Evolutionary conservation across 495 filamentous ascomycete genomes (phyloP).

Genomic region (Neurospora sp.): DNA sequence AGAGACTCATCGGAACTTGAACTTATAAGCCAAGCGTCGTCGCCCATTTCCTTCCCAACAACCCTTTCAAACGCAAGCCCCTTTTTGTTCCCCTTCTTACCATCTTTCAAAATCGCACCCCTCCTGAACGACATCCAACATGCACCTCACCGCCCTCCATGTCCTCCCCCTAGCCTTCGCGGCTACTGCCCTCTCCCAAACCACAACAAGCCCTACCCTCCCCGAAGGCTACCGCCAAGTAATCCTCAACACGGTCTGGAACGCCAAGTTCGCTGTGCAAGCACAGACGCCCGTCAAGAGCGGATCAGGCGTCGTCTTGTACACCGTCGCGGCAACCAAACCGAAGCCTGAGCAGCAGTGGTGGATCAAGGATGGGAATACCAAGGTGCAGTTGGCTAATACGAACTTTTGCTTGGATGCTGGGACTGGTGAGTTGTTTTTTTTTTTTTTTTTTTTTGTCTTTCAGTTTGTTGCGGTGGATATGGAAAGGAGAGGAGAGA

Average conservation of each 20-base stretch:
- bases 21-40: neutral
- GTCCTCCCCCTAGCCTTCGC: constrained; percentile 33
- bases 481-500: no score
- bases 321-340: constrained; percentile 22
- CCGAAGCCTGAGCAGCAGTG: constrained; percentile 38
- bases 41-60: neutral
- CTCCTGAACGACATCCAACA: neutral
- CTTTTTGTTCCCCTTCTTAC: no score
- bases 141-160: constrained; percentile 30
- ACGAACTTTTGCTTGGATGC: constrained; percentile 40
- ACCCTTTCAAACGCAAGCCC: neutral
- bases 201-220: constrained; percentile 6
- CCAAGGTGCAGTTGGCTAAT: constrained; percentile 36
- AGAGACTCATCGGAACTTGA: neutral
- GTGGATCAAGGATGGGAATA: constrained; percentile 32
- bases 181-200: constrained; percentile 34
- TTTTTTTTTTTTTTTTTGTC: no score
- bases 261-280: constrained; percentile 41
- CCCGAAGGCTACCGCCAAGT: constrained; percentile 35
- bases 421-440: constrained; percentile 15
- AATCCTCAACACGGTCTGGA: constrained; percentile 39
- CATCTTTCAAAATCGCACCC: neutral
- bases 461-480: no score
- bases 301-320: constrained; percentile 35
- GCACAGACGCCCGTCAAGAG: constrained; percentile 24